Evolutionary conservation across 371 early-diverging fungal species (phyloP), one percentile per base, ranked within the genome.

Genomic region (Apophysomyces ossiformis): DNA sequence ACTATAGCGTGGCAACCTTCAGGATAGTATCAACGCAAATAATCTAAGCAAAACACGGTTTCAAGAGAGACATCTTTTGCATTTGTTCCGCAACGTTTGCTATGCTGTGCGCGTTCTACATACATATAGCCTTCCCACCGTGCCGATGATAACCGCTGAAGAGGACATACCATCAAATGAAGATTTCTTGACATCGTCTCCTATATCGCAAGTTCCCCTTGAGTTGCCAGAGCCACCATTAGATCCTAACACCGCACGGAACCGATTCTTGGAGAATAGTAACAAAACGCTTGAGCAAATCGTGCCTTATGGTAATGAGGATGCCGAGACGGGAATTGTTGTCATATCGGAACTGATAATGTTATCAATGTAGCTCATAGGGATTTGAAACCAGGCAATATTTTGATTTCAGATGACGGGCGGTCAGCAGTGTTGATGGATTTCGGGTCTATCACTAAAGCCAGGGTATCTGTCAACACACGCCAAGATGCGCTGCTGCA

Each of bases 311-410:
- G 65, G 61, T 65, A 60, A 43, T 26, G 32, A 56, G 46, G 11
- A 37, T 36, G 18, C 7, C 50, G 11, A 37, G 54, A 1, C 6
- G 57, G 21, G 39, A 13, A 12, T 12, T 0, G 32, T 26, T 37
- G 8, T 36, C 13, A 13, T 16, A 38, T 13, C 13, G 60, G 15
- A 18, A 18, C 46, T 47, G 7, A 37, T 26, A 12, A 46, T 26
- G 16, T 26, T 6, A 26, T 57, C 9, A 39, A 26, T 13, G 21
- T 54, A 76, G 89, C 87, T 13, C 93, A 92, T 69, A 83, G 91
- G 16, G 91, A 92, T 69, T 82, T 91, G 46, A 92, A 92, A 68
- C 91, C 90, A 12, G 88, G 82, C 12, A 87, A 88, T 69, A 79
- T 86, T 5, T 68, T 88, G 32, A 81, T 87, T 59, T 77, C 84